Percentiles rank a stretch among this genome's conserved stretches.
phyloP scores from a whole-genome alignment of 176 grass and related monocot genomes.

The Juncus inflexus region DNA sequence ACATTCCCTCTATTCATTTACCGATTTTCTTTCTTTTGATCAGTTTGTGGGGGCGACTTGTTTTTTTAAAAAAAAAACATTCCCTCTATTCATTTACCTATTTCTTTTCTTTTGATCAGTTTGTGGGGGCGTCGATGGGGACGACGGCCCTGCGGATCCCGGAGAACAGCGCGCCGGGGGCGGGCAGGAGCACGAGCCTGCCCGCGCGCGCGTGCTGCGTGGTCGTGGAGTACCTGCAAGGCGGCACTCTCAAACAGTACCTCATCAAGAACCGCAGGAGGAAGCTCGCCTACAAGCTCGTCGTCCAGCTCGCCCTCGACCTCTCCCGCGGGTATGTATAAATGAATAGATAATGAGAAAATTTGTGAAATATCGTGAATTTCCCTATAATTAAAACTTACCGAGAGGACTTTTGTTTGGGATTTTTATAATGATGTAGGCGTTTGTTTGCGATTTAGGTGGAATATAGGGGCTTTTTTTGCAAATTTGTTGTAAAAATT shows the following conservation, averaged over 20 bases:
- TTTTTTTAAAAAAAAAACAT: too few species aligned
- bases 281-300: slow-evolving; percentile 79
- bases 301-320: slow-evolving; percentile 84
- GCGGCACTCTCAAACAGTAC: slow-evolving; percentile 83
- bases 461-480: too few species aligned
- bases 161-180: slow-evolving; percentile 35
- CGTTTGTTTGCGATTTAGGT: too few species aligned
- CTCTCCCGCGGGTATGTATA: slow-evolving; percentile 68
- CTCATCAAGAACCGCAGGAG: slow-evolving; percentile 60
- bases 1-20: too few species aligned
- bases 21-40: too few species aligned
- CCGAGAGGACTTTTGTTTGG: too few species aligned
- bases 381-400: too few species aligned
- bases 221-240: slow-evolving; percentile 83
- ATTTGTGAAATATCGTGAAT: not conserved
- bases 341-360: not conserved
- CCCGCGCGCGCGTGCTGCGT: slow-evolving; percentile 80
- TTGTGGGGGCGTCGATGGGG: slow-evolving; percentile 92
- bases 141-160: slow-evolving; percentile 77
- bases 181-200: slow-evolving; percentile 39
- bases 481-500: too few species aligned
- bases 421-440: too few species aligned
- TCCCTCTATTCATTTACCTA: too few species aligned
- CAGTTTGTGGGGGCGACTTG: too few species aligned
- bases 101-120: slow-evolving; percentile 38